These are phyloP conservation scores for Calonectria leucothoes DNA, from an alignment of 2,329 filamentous ascomycete genomes.

Conservation along the genomic window DNA sequence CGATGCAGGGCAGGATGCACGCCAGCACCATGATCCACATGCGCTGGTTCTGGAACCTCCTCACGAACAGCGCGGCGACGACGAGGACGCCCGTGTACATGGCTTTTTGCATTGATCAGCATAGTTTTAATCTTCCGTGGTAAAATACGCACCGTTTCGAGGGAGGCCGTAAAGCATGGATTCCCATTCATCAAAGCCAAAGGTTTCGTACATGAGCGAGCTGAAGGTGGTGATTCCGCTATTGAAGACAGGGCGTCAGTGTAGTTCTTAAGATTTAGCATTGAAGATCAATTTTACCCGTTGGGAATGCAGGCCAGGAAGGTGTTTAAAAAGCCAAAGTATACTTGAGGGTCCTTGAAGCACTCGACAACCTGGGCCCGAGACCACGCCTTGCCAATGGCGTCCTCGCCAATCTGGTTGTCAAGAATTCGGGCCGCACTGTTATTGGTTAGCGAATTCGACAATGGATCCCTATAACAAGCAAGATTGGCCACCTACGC, in stretches of 20 bases:
- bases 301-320: neutral
- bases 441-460: neutral
- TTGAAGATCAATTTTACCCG: neutral
- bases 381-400: neutral
- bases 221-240: neutral
- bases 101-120: neutral
- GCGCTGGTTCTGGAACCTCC: neutral
- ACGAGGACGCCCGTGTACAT: neutral
- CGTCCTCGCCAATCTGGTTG: neutral
- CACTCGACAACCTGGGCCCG: neutral
- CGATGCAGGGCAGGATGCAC: neutral
- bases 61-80: neutral
- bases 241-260: neutral
- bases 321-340: constrained; percentile 2
- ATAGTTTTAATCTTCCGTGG: neutral
- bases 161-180: neutral
- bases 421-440: neutral
- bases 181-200: neutral
- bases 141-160: neutral
- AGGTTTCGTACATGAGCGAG: neutral
- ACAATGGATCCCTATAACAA: too few relatives aligned
- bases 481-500: neutral
- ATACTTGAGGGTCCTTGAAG: neutral
- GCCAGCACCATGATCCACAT: neutral
- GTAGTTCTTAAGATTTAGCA: neutral